Evolutionary conservation across 495 filamentous ascomycete species (phyloP), one percentile per base, ranked within the genome.

Genomic region (Lophiostoma macrostomum): DNA sequence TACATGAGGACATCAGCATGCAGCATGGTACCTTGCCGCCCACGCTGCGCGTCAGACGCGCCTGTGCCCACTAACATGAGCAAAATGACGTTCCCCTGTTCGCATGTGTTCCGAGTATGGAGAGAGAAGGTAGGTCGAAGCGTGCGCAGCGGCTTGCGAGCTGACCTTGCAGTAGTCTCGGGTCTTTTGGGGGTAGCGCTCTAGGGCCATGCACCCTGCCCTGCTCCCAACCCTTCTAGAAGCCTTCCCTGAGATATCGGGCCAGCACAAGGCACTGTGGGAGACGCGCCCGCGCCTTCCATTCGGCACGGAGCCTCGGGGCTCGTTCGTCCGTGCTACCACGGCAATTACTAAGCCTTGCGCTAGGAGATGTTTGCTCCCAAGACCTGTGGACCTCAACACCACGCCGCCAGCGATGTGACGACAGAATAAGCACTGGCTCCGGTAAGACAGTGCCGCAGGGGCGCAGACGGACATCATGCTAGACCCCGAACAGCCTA

Each of bases 1-100:
- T 54, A 54, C 46, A 54, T 54, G 32, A 37, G 27, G 38, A 22
- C 28, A 44, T 43, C 23, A 42, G 41, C 41, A 46, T 24, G 8
- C 29, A 24, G 14, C 40, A 32, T n/a, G 37, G 18, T 34, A 27
- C 47, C 35, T 43, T 43, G 7, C 39, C 24, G 16, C 29, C 16
- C 20, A 13, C 37, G 6, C 14, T 50, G 46, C 46, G 47, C 49
- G 25, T 41, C 22, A 3, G 46, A 38, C 46, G 34, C 31, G 20
- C 32, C 20, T 27, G 46, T 50, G 38, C 40, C 46, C 34, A 28
- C 34, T 49, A 24, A 19, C 31, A 24, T 16, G 16, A n/a, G 25
- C 13, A 13, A 20, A 20, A 3, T 3, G 16, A 19, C 3, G 20
- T 10, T 29, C 28, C 41, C 6, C 23, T n/a, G 42, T 46, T 25